Base-by-base conservation (phyloP, 2,329 filamentous ascomycete species). In the Diaporthe australafricana region DNA sequence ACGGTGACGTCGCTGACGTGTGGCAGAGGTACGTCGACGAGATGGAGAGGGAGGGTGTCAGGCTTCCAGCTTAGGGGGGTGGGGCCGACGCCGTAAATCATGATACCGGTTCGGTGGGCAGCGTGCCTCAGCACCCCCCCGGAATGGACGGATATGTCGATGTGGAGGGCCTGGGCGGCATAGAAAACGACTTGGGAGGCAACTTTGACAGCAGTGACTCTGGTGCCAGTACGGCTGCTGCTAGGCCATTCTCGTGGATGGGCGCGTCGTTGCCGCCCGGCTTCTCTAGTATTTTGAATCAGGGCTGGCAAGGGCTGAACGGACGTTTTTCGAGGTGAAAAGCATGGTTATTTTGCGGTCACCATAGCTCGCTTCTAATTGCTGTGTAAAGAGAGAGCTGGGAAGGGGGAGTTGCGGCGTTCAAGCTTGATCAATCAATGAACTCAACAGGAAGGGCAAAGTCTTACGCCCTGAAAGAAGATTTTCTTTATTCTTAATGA, bases 11-110 rank as follows among this genome's bases (percentile, higher is more conserved):
- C 6, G 90, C 93, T 63, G 91, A 92, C 68, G 93, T 93, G 9
- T 99, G 96, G 96, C 94, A 98, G 84, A 86, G 87, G 73, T 98
- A 98, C 79, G 86, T 98, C n/a, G 87, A 89, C 76, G 94, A 97
- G 78, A 96, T 97, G 92, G 93, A 97, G 79, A 90, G 87, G 75
- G 89, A 94, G 75, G 89, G 86, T 9, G 78, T 80, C 63, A 68
- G 63, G 38, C 56, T 70, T 35, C 70, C 72, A 57, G 72, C 65
- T 57, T 73, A 73, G 72, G 56, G 56, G 30, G 42, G 38, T 42
- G 42, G 60, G 30, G 60, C 45, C 6, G 60, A 42, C 30, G 45
- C 35, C 22, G 8, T 50, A 38, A 30, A 35, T 38, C 12, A n/a
- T 38, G 32, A 38, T 9, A 35, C 42, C 60, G 20, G 20, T 16